A percentile compares a stretch with the other conserved stretches of the same genome.
Evolutionary conservation across 192 early-diverging fungal genomes (phyloP).

Genomic region (Mycoemilia scoparia): DNA sequence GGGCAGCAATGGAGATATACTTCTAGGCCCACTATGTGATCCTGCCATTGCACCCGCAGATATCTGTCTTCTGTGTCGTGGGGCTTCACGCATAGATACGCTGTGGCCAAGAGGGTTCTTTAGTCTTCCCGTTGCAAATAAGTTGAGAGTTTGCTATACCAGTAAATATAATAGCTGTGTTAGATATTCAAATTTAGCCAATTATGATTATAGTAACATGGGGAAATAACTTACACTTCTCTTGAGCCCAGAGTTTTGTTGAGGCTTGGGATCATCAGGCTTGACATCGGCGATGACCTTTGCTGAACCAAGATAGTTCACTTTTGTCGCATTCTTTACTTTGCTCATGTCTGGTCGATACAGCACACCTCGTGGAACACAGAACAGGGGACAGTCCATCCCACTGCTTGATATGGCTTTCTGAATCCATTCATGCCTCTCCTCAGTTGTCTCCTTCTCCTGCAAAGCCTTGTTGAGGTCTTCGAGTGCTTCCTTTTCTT

Average conservation of each 20-base stretch:
- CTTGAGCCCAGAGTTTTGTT: not conserved
- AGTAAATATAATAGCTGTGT: no score
- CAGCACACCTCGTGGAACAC: constrained; percentile 55
- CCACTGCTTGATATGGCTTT: constrained; percentile 34
- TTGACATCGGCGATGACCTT: constrained; percentile 72
- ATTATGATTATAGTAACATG: no score
- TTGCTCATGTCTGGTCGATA: constrained; percentile 72
- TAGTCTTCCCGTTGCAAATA: no score
- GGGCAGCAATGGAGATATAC: no score
- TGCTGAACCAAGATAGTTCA: constrained; percentile 57
- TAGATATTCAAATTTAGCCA: no score
- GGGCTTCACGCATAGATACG: no score
- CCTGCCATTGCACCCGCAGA: no score
- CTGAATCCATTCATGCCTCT: constrained; percentile 46
- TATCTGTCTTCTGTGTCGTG: no score
- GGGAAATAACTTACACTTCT: no score
- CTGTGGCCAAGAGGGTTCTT: no score
- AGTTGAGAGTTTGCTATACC: no score
- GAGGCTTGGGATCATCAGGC: constrained; percentile 17
- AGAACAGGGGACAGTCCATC: constrained; percentile 53
- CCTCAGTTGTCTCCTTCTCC: constrained; percentile 39
- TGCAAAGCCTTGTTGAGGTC: constrained; percentile 43
- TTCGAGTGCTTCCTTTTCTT: constrained; percentile 43
- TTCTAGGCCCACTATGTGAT: no score
- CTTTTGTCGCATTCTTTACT: constrained; percentile 65